phyloP scores from a whole-genome alignment of 257 asterid species.

The Solanum medicagineum region DNA sequence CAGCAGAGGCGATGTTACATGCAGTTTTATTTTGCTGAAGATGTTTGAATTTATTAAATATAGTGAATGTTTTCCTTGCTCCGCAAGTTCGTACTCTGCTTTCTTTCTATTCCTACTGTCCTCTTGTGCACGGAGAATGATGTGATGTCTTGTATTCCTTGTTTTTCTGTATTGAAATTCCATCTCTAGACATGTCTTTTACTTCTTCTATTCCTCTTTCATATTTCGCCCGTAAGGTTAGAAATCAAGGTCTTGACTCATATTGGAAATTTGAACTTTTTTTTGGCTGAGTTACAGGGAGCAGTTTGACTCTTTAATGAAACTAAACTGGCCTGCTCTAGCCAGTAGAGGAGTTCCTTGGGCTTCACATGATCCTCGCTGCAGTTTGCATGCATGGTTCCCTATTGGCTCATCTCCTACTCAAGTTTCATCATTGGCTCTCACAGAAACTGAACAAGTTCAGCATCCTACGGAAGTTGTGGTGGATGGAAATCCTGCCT shows the following conservation, averaged over 20 bases:
- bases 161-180: background rate
- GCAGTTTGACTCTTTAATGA: slow-evolving; percentile 59
- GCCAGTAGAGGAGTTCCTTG: slow-evolving; percentile 72
- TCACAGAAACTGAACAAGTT: slow-evolving; percentile 35
- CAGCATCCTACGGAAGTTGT: slow-evolving; percentile 24
- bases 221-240: background rate
- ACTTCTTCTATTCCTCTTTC: background rate
- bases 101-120: background rate
- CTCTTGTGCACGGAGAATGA: background rate
- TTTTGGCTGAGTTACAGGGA: slow-evolving; percentile 70
- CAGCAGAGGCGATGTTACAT: background rate
- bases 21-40: background rate
- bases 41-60: background rate
- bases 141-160: background rate
- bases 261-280: slow-evolving; percentile 10
- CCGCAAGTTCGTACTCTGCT: background rate
- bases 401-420: slow-evolving; percentile 23
- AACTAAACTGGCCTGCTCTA: slow-evolving; percentile 73
- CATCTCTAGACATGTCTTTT: background rate
- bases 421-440: slow-evolving; percentile 14
- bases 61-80: background rate
- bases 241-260: slow-evolving; percentile 3
- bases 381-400: slow-evolving; percentile 69
- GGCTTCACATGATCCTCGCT: slow-evolving; percentile 64
- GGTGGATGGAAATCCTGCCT: slow-evolving; percentile 20